Percentiles rank a stretch among this genome's conserved stretches.
Conservation (phyloP, 1,284 basidiomycete species). For the Inonotus obliquus region DNA sequence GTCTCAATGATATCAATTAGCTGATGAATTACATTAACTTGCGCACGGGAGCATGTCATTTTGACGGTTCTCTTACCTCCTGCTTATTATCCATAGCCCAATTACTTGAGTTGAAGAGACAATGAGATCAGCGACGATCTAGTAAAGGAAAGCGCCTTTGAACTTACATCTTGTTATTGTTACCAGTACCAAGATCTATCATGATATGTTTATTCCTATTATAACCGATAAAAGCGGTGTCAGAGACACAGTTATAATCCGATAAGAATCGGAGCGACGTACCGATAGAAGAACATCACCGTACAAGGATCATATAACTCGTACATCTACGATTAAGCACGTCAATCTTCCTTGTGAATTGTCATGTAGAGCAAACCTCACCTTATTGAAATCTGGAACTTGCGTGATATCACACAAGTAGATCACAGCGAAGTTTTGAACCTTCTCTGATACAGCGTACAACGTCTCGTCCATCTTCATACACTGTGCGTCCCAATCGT, state of each 20-base stretch:
- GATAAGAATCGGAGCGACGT: constrained; percentile 24
- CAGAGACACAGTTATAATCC: neutral
- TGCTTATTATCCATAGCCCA: constrained; percentile 98
- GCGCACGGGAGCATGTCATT: neutral
- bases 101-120: constrained; percentile 51
- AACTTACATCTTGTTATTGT: constrained; percentile 98
- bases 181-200: constrained; percentile 99
- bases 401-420: constrained; percentile 95
- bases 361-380: constrained; percentile 26
- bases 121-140: constrained; percentile 7
- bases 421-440: constrained; percentile 97
- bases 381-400: constrained; percentile 99
- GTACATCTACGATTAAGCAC: constrained; percentile 63
- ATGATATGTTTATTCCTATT: constrained; percentile 97
- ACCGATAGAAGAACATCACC: constrained; percentile 98
- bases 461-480: constrained; percentile 99
- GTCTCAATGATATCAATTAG: constrained; percentile 98
- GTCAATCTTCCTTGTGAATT: neutral
- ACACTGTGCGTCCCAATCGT: constrained; percentile 93
- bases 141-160: neutral
- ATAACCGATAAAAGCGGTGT: constrained; percentile 12
- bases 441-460: constrained; percentile 88
- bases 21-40: constrained; percentile 35
- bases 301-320: constrained; percentile 94
- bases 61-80: constrained; percentile 53